Conservation (phyloP, 176 grass and related monocot genomes). For the Guadua angustifolia region DNA sequence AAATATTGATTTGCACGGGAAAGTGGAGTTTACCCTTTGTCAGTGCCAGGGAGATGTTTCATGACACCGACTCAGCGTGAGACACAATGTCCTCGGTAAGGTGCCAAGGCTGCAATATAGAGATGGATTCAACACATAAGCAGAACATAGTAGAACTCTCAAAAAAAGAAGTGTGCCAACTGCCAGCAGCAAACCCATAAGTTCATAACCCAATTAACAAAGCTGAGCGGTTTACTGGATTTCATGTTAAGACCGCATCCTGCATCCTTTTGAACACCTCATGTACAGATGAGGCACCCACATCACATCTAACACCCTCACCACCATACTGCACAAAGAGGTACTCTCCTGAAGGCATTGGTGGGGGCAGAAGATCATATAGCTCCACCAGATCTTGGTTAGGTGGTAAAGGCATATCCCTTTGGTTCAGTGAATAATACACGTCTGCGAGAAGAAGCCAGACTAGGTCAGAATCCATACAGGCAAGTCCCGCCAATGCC, state of each 20-base stretch:
- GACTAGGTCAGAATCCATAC: constrained; percentile 81
- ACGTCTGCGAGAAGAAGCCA: constrained; percentile 94
- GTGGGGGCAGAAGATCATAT: constrained; percentile 67
- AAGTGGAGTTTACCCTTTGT: constrained; percentile 19
- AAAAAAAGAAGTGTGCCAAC: constrained; percentile 23
- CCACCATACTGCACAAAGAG: constrained; percentile 80
- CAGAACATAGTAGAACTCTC: constrained; percentile 11
- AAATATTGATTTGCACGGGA: background rate
- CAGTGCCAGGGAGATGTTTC: background rate
- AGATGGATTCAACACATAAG: constrained; percentile 22
- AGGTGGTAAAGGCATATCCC: constrained; percentile 49
- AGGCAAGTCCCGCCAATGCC: constrained; percentile 68
- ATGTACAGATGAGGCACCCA: constrained; percentile 60
- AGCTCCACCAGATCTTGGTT: constrained; percentile 50
- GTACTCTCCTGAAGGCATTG: constrained; percentile 67
- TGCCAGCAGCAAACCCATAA: constrained; percentile 9
- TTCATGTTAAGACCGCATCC: constrained; percentile 36
- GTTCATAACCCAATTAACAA: constrained; percentile 5
- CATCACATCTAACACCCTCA: constrained; percentile 68
- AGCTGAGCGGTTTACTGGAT: constrained; percentile 4
- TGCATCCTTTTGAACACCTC: constrained; percentile 63
- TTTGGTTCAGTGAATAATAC: constrained; percentile 75
- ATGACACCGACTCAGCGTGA: background rate
- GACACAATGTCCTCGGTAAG: constrained; percentile 5
- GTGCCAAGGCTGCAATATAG: background rate